These are phyloP conservation scores for Penicillium cataractarum DNA, from an alignment of 495 filamentous ascomycete species.

Conservation along the genomic window DNA sequence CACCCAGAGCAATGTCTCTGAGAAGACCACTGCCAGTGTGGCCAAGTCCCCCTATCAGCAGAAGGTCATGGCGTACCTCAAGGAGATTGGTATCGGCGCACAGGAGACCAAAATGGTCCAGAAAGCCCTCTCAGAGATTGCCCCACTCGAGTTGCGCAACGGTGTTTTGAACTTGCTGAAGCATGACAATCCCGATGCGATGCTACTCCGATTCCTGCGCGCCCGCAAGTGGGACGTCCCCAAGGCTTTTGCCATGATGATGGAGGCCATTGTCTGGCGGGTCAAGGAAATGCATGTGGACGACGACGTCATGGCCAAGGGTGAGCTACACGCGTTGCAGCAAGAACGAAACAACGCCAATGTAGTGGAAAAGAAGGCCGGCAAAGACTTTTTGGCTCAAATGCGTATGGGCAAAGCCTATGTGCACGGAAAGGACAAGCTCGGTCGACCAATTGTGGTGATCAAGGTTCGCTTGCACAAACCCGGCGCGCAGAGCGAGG, in stretches of 20 bases:
- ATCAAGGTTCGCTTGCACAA: constrained; percentile 79
- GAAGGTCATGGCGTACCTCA: constrained; percentile 29
- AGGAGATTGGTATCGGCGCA: constrained; percentile 27
- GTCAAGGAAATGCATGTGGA: constrained; percentile 78
- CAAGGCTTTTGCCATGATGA: constrained; percentile 86
- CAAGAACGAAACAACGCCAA: constrained; percentile 59
- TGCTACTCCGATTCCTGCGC: constrained; percentile 87
- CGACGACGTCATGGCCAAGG: constrained; percentile 74
- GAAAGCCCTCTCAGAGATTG: constrained; percentile 41
- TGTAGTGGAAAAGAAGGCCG: constrained; percentile 60
- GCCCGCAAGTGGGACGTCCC: constrained; percentile 95
- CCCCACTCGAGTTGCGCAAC: constrained; percentile 70
- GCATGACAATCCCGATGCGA: constrained; percentile 86
- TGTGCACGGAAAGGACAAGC: constrained; percentile 81
- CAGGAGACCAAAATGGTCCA: constrained; percentile 37
- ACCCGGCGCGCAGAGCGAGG: constrained; percentile 83
- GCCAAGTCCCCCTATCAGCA: constrained; percentile 23
- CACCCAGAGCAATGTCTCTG: constrained; percentile 33
- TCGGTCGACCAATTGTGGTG: constrained; percentile 80
- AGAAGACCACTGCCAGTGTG: constrained; percentile 18
- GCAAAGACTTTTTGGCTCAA: constrained; percentile 79
- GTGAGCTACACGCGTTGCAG: constrained; percentile 67
- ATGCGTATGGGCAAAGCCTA: constrained; percentile 89
- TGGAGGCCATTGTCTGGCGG: constrained; percentile 89
- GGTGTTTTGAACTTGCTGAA: constrained; percentile 88